Evolutionary conservation across 2,329 filamentous ascomycete genomes (phyloP).

Genomic region (Scytalidium sp.): DNA sequence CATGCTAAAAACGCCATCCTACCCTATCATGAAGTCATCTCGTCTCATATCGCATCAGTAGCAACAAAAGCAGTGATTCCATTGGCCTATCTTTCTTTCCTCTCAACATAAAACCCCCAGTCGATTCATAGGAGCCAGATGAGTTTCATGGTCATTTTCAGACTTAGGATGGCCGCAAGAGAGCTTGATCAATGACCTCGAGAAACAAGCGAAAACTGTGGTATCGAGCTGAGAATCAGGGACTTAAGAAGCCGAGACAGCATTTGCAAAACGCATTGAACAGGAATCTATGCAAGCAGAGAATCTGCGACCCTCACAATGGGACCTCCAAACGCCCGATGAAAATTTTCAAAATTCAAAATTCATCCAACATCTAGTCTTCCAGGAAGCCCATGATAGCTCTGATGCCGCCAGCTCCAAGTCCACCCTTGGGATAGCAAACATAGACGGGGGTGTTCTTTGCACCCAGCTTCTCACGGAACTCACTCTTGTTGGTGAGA

Average conservation of each 20-base stretch:
- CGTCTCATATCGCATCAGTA: neutral
- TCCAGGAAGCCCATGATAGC: slow-evolving; percentile 92
- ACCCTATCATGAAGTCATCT: neutral
- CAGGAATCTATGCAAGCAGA: neutral
- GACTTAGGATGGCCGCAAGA: neutral
- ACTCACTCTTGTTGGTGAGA: slow-evolving; percentile 81
- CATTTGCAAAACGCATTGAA: neutral
- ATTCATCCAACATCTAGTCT: slow-evolving; percentile 36
- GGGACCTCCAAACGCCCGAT: neutral
- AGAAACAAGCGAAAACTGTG: neutral
- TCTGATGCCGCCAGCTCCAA: slow-evolving; percentile 77
- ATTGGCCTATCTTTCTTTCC: neutral
- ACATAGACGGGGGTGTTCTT: slow-evolving; percentile 83
- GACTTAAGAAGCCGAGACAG: neutral
- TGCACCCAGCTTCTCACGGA: slow-evolving; percentile 86
- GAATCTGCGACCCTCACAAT: neutral
- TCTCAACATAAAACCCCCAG: neutral
- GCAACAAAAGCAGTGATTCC: neutral
- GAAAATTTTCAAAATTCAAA: neutral
- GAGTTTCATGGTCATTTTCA: neutral
- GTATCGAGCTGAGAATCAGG: neutral
- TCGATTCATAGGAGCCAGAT: neutral
- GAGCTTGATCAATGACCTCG: neutral
- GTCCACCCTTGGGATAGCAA: slow-evolving; percentile 81
- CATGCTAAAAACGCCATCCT: neutral